Evolutionary conservation across 345 rosid genomes (phyloP).

Genomic region (Noccaea bulbosa): DNA sequence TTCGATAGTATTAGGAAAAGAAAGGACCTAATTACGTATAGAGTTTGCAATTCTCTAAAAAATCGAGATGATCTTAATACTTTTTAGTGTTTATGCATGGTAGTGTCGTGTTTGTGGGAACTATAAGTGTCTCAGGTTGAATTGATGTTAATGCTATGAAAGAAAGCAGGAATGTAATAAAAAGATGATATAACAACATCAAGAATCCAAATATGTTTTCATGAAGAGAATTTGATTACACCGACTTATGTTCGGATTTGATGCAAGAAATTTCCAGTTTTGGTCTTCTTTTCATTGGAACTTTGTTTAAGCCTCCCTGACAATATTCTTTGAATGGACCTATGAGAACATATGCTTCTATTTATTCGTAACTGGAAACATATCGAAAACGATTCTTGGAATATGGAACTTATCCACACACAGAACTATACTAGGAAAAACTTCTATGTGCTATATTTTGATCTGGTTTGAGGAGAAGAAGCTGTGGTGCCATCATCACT

Average conservation of each 20-base stretch:
- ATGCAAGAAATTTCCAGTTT: constrained; percentile 66
- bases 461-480: too few relatives aligned
- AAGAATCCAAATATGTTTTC: constrained; percentile 18
- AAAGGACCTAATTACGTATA: constrained; percentile 63
- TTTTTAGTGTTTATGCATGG: constrained; percentile 43
- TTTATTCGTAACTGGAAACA: constrained; percentile 8
- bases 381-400: constrained; percentile 14
- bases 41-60: constrained; percentile 64
- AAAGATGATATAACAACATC: constrained; percentile 35
- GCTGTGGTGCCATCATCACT: too few relatives aligned
- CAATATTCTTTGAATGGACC: constrained; percentile 50
- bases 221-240: constrained; percentile 30
- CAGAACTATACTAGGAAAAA: background rate
- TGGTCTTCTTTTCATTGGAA: constrained; percentile 49
- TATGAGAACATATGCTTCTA: constrained; percentile 34
- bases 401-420: constrained; percentile 12
- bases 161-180: constrained; percentile 17
- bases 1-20: constrained; percentile 2
- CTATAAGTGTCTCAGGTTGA: constrained; percentile 59
- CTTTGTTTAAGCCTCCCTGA: constrained; percentile 49
- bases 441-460: background rate
- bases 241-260: constrained; percentile 75
- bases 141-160: constrained; percentile 52
- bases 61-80: constrained; percentile 52
- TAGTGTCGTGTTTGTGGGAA: constrained; percentile 47